Conservation (phyloP, 495 filamentous ascomycete genomes). For the Aspergillus funiculosus region DNA sequence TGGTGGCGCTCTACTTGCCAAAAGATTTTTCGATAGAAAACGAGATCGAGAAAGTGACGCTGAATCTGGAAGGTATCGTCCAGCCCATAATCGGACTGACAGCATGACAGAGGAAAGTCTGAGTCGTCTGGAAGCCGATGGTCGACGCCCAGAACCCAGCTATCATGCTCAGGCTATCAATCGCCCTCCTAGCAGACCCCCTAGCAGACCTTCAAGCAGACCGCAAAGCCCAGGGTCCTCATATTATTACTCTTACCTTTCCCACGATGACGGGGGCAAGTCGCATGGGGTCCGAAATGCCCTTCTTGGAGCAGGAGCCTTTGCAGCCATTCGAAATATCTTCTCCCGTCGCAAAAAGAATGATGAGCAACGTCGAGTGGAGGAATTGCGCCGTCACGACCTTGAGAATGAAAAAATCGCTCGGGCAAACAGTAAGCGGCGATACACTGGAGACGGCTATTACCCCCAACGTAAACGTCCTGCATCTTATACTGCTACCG, state of each 20-base stretch:
- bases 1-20: conserved; percentile 60
- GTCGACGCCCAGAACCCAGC: conserved; percentile 35
- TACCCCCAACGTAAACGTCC: conserved; percentile 51
- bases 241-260: conserved; percentile 43
- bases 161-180: conserved; percentile 39
- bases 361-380: conserved; percentile 60
- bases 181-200: conserved; percentile 36
- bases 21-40: conserved; percentile 57
- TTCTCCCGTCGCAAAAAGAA: conserved; percentile 55
- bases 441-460: conserved; percentile 56
- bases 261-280: conserved; percentile 30
- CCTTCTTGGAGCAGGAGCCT: conserved; percentile 59
- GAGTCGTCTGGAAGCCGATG: conserved; percentile 41
- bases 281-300: conserved; percentile 55
- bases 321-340: conserved; percentile 59
- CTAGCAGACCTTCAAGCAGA: conserved; percentile 30
- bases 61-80: conserved; percentile 46
- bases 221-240: conserved; percentile 39
- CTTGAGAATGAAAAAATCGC: conserved; percentile 56
- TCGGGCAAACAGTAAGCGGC: conserved; percentile 48
- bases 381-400: conserved; percentile 51
- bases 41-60: conserved; percentile 51
- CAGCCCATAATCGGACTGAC: conserved; percentile 37
- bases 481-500: conserved; percentile 38
- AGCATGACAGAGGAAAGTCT: conserved; percentile 42